Base-by-base conservation (phyloP, 306 rosid genomes). In the Acmispon strigosus region DNA sequence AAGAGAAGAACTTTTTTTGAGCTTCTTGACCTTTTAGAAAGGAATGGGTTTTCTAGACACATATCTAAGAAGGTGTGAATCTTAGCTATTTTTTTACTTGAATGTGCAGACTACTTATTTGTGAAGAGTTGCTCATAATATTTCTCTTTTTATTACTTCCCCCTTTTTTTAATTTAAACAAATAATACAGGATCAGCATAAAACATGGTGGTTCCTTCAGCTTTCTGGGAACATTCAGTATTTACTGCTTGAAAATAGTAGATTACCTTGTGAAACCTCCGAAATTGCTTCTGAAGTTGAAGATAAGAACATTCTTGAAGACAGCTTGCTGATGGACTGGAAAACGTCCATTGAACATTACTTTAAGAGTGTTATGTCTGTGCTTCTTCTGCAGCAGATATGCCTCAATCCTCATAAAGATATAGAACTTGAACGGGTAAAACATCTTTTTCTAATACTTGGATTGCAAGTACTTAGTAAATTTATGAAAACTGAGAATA, bases 161-260 rank as follows among this genome's bases (percentile, higher is more conserved):
- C 1, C 11, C 39, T 12, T 14, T 56, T 6, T 32, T 62, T 24
- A 43, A 39, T 57, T 66, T 62, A 11, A 48, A 19, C 14, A 10
- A 51, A 49, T 45, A 27, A 27, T 52, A 54, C 78, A 93, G 98
- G 95, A 77, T 69, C 77, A 86, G 59, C 73, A 58, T 57, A 84
- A 86, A 50, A 80, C 89, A 48, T 94, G 97, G 98, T 94, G 98
- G 98, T 94, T 94, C 76, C 86, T 90, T 77, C 76, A 78, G 75
- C 86, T 86, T 24, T 86, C 87, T 19, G 72, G 74, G n/a, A 86
- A 81, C 65, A 55, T 81, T 42, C 78, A 84, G 45, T 71, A 80
- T 84, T 60, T 93, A 83, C 78, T 88, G 43, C 83, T 72, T 39
- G 69, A 76, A 24, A 77, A 70, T 53, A 66, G 72, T 81, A 72